A percentile compares a stretch with the other conserved stretches of the same genome.
phyloP scores from a whole-genome alignment of 352 stramenopile species.

The Phytophthora cryptogea region DNA sequence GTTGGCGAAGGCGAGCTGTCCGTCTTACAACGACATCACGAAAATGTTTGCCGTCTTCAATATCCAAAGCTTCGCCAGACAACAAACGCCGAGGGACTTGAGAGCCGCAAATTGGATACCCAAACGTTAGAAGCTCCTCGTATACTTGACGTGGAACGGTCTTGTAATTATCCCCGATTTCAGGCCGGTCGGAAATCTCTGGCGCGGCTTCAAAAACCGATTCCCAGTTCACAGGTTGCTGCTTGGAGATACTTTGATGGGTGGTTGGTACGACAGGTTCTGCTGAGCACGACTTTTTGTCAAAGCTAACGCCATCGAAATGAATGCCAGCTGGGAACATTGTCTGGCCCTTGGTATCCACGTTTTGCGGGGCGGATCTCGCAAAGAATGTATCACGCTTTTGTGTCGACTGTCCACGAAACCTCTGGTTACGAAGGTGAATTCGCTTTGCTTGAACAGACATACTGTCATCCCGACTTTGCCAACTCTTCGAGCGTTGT shows the following conservation, averaged over 20 bases:
- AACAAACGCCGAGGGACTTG: conserved; percentile 15
- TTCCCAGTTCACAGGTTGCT: conserved; percentile 29
- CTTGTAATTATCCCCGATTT: background rate
- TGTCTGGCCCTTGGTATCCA: conserved; percentile 1
- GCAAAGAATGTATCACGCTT: conserved; percentile 15
- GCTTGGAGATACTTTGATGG: conserved; percentile 13
- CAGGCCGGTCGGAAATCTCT: conserved; percentile 1
- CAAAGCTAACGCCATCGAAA: conserved; percentile 15
- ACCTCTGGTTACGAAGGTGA: conserved; percentile 55
- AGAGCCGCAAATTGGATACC: conserved; percentile 21
- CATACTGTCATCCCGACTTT: conserved; percentile 26
- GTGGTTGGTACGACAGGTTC: conserved; percentile 12
- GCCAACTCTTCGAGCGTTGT: conserved; percentile 11
- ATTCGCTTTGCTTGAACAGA: conserved; percentile 56
- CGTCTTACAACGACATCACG: conserved; percentile 7
- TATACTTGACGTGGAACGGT: conserved; percentile 20
- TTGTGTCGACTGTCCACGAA: conserved; percentile 20
- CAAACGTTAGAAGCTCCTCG: conserved; percentile 22
- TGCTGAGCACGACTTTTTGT: conserved; percentile 13
- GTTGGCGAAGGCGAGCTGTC: conserved; percentile 33
- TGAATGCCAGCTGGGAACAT: conserved; percentile 20
- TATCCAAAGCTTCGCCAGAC: conserved; percentile 6
- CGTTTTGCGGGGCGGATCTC: background rate
- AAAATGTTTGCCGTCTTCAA: conserved; percentile 28
- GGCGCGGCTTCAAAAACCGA: conserved; percentile 35